Conservation (phyloP, 345 rosid species). For the Luvunga scandens region DNA sequence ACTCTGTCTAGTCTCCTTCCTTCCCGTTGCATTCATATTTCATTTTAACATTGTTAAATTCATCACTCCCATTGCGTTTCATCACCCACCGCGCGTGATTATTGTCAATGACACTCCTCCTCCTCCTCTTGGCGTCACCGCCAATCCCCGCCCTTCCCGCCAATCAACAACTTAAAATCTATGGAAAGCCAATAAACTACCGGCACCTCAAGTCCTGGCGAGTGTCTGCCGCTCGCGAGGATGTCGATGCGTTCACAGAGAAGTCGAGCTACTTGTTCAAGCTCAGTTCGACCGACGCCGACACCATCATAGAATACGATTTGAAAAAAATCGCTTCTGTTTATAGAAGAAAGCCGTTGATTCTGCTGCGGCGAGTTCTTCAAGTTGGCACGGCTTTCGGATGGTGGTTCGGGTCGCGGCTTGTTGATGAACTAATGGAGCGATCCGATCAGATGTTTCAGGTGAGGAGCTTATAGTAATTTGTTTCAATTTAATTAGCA, state of each 20-base stretch:
- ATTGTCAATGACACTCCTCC: conserved; percentile 16
- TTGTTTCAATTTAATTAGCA: too few species aligned
- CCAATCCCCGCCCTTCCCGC: conserved; percentile 43
- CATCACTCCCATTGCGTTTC: neutral
- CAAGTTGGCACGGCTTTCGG: conserved; percentile 75
- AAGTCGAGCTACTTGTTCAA: conserved; percentile 84
- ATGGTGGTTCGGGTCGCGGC: conserved; percentile 68
- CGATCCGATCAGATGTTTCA: conserved; percentile 71
- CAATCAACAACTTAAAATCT: conserved; percentile 17
- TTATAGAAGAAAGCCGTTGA: conserved; percentile 65
- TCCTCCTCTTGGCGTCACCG: conserved; percentile 27
- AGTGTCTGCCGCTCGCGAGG: conserved; percentile 37
- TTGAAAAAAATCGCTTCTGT: conserved; percentile 43
- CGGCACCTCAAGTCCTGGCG: conserved; percentile 22
- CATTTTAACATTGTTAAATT: neutral
- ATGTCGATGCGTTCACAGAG: conserved; percentile 67
- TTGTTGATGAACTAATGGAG: conserved; percentile 55
- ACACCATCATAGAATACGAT: conserved; percentile 56
- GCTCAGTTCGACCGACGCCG: conserved; percentile 59
- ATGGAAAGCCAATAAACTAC: neutral
- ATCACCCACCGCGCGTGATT: neutral
- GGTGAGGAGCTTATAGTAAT: conserved; percentile 29
- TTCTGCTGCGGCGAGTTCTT: conserved; percentile 64
- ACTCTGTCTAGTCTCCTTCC: neutral
- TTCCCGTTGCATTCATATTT: neutral